These are phyloP conservation scores for Claviceps capensis DNA, from an alignment of 2,329 filamentous ascomycete genomes.

Conservation along the genomic window DNA sequence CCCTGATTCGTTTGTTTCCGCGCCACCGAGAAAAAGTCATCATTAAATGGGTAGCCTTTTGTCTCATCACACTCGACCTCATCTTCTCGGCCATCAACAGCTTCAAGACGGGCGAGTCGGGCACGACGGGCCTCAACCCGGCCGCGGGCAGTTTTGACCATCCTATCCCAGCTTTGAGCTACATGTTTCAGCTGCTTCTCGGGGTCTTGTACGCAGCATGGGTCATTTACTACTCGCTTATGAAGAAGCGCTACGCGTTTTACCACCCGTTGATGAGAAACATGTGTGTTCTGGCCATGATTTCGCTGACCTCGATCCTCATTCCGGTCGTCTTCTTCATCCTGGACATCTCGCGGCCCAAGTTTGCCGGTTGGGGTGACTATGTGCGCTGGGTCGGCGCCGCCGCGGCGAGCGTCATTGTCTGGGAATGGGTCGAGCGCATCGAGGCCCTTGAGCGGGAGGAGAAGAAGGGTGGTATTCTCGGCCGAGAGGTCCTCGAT, in stretches of 20 bases:
- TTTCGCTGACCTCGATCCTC: slow-evolving; percentile 70
- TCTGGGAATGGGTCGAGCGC: slow-evolving; percentile 96
- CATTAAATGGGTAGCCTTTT: slow-evolving; percentile 97
- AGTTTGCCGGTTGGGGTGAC: slow-evolving; percentile 84
- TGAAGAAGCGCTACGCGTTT: slow-evolving; percentile 81
- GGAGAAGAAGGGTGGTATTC: slow-evolving; percentile 84
- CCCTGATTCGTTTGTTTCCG: slow-evolving; percentile 85
- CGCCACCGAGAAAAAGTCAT: slow-evolving; percentile 95
- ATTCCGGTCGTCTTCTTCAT: slow-evolving; percentile 91
- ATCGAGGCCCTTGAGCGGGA: slow-evolving; percentile 87
- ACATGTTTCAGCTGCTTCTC: slow-evolving; percentile 77
- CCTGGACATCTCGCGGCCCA: slow-evolving; percentile 72
- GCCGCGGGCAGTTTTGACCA: slow-evolving; percentile 69
- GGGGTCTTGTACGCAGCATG: slow-evolving; percentile 83
- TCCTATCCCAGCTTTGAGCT: slow-evolving; percentile 80
- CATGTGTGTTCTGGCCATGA: slow-evolving; percentile 63
- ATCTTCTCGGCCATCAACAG: slow-evolving; percentile 87
- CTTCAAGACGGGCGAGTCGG: slow-evolving; percentile 42
- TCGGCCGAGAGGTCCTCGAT: slow-evolving; percentile 84
- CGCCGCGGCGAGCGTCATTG: slow-evolving; percentile 85
- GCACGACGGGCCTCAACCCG: slow-evolving; percentile 34
- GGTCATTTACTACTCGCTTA: slow-evolving; percentile 88
- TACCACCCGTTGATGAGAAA: slow-evolving; percentile 86
- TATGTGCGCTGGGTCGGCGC: slow-evolving; percentile 96
- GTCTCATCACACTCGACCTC: slow-evolving; percentile 78